A percentile compares a stretch with the other conserved stretches of the same genome.
Conservation (phyloP, 2,329 filamentous ascomycete genomes). For the Zymoseptoria tritici region DNA sequence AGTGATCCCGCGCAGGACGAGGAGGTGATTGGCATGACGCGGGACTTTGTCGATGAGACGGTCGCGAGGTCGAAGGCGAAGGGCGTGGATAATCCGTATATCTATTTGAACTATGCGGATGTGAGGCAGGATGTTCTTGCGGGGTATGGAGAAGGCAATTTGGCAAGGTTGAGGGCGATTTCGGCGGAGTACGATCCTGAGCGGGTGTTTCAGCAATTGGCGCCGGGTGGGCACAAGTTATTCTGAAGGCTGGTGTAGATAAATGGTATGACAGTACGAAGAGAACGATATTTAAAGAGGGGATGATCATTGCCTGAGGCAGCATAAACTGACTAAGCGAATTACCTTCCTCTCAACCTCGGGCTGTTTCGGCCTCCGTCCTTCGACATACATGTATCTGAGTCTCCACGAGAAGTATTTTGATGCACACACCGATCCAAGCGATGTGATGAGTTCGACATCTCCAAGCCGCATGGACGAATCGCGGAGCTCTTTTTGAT, state of each 20-base stretch:
- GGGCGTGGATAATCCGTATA: slow-evolving; percentile 7
- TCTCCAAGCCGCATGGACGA: no score
- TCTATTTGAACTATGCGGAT: slow-evolving; percentile 15
- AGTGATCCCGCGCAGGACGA: not conserved
- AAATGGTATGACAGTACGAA: not conserved
- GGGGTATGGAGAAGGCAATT: slow-evolving; percentile 12
- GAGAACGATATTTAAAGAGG: no score
- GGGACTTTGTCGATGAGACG: slow-evolving; percentile 2
- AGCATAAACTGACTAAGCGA: no score
- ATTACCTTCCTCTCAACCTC: no score
- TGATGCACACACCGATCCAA: no score
- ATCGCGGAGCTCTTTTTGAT: no score
- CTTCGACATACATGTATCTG: no score
- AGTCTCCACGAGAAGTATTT: no score
- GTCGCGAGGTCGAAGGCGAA: not conserved
- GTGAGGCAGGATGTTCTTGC: slow-evolving; percentile 8
- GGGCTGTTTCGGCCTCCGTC: no score
- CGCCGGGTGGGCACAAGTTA: slow-evolving; percentile 13
- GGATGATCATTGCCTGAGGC: no score
- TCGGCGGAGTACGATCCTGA: slow-evolving; percentile 9
- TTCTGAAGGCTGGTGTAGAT: not conserved
- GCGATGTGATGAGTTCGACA: no score
- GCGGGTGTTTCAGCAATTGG: slow-evolving; percentile 10
- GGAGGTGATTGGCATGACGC: not conserved
- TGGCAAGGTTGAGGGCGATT: slow-evolving; percentile 7